These are phyloP conservation scores for Mycena maculata DNA, from an alignment of 768 basidiomycete species.

Conservation along the genomic window DNA sequence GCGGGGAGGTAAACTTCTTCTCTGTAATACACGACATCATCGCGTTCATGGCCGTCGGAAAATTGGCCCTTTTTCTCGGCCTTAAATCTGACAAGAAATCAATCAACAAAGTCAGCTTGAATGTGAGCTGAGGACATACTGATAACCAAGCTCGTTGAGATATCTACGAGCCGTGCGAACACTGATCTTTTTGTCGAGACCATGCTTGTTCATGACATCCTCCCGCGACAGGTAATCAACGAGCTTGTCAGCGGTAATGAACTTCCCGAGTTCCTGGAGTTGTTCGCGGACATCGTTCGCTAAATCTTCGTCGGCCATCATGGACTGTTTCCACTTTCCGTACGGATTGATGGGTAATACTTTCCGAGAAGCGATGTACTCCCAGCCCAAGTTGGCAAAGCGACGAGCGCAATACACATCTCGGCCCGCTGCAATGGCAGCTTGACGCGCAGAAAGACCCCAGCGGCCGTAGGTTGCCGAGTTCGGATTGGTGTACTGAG, in stretches of 20 bases:
- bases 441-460: neutral
- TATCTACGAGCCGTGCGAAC: slow-evolving; percentile 39
- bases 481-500: slow-evolving; percentile 7
- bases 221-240: too few species aligned
- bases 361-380: slow-evolving; percentile 18
- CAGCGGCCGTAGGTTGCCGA: slow-evolving; percentile 6
- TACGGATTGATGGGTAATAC: too few species aligned
- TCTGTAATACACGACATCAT: slow-evolving; percentile 24
- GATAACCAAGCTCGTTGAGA: slow-evolving; percentile 39
- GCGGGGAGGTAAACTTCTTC: too few species aligned
- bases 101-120: too few species aligned
- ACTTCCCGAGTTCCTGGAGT: slow-evolving; percentile 29
- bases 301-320: too few species aligned
- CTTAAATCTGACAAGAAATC: too few species aligned
- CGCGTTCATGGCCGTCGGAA: too few species aligned
- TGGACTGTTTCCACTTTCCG: too few species aligned
- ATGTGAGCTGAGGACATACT: too few species aligned
- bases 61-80: too few species aligned
- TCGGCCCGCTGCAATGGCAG: slow-evolving; percentile 4
- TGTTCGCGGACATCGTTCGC: slow-evolving; percentile 1
- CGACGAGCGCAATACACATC: too few species aligned
- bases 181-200: slow-evolving; percentile 36
- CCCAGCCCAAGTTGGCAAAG: slow-evolving; percentile 5
- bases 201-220: slow-evolving; percentile 14
- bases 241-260: slow-evolving; percentile 33